Base-by-base conservation (phyloP, 768 basidiomycete species). In the Leccinum longicurvipes region DNA sequence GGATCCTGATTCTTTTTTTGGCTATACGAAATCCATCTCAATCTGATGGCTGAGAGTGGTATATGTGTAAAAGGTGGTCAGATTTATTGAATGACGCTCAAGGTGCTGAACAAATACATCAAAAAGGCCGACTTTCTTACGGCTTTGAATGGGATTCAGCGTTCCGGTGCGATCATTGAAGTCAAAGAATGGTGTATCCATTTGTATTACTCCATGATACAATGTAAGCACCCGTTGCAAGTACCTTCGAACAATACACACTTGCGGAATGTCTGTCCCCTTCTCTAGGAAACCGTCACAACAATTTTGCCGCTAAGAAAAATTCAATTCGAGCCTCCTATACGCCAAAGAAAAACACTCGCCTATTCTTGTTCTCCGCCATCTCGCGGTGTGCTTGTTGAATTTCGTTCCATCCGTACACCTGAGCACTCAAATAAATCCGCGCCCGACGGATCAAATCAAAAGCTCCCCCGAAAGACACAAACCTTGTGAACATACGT, bases 301-400 rank as follows among this genome's bases (percentile, higher is more conserved):
- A 73, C 53, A 24, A 74, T 69, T 58, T 73, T 73, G 48, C 72
- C 72, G 14, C 73, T 73, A 39, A 21, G 24, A 53, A 55, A 47
- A 24, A 15, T 50, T 24, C 44, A 50, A 23, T 10, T 47, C 34
- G 17, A 25, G 27, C 15, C 23, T 27, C 55, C 46, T 23, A 34
- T 51, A 41, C 45, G 2, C 51, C 56, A 45, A 28, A 25, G 3
- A 53, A 52, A 50, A 50, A 50, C 39, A 48, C 76, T 67, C 50
- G 67, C 71, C 73, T 78, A 60, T 81, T 86, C 71, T 76, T 79
- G 65, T 93, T 87, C 55, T 75, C 83, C 67, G 89, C 84, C 87
- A 98, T 93, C 72, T 91, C 91, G 57, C 79, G 77, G 59, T 93
- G 91, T 2, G 93, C 93, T 28, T 81, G 81, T 63, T 83, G 82